Evolutionary conservation across 129 eudicot species (phyloP), one percentile per base, ranked within the genome.

Genomic region (Ambrosia trifida): DNA sequence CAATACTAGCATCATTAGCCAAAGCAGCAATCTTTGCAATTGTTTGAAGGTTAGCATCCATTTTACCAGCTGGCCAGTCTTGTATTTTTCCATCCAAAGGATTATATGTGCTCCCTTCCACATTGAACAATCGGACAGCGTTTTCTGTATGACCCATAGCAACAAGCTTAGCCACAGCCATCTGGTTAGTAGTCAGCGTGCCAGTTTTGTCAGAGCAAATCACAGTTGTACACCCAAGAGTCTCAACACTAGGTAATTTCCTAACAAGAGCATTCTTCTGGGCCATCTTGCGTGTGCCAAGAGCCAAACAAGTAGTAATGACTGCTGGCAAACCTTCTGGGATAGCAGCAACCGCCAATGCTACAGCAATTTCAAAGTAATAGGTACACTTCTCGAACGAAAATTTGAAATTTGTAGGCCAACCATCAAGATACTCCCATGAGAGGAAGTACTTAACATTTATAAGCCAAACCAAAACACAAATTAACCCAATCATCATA

Each of bases 251-350:
- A 0, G 97, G 97, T 72, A 90, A 74, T 81, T 87, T 90, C 78
- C 97, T 85, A 7, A 90, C 91, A 72, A 90, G 85, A 13, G 97
- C 95, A 69, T 87, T 90, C 84, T 90, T 90, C 44, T 86, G 91
- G 31, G 91, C 97, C 97, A 90, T 90, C 69, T 87, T 90, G 11
- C 91, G 88, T 1, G 97, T 90, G 36, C 95, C 97, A 18, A 87
- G 89, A 12, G 97, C 97, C 78, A 90, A 77, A 71, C 95, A 90
- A 12, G 97, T 90, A 11, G 97, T 90, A 31, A 90, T 90, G 24
- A 90, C 97, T 64, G 95, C 97, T n/a, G 95, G 97, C 35, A 90
- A 75, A 65, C 95, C 95, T 76, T 90, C 97, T 2, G 95, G 97
- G 63, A 90, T 90, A 6, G 95, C 97, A 81, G 97, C 97, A 43